Base-by-base conservation (phyloP, 805 yeast species). In the Candida stauntonica region DNA sequence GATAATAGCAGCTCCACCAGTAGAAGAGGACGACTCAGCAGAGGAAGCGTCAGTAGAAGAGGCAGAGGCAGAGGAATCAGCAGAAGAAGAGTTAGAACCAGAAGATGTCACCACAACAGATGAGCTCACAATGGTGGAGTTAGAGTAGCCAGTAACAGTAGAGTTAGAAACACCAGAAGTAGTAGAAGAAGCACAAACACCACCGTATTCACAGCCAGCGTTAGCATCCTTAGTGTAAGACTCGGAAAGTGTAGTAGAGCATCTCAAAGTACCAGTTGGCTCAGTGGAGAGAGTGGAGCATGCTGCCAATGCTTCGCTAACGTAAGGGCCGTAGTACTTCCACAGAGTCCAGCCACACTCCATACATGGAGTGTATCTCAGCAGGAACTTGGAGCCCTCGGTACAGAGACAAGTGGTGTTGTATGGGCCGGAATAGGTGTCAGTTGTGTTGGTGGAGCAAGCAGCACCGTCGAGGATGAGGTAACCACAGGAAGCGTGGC, bases 341-440 rank as follows among this genome's bases (percentile, higher is more conserved):
- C 68, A 64, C 44, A 64, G 45, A 37, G 66, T 61, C 66, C 69
- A 63, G 31, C 67, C 69, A 60, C 69, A 65, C 33, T 52, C 63
- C 47, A 65, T 54, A 53, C 70, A 65, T 6, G 46, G 44, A n/a
- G 48, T 46, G 43, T 63, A 61, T 31, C 53, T 47, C 8, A 38
- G 26, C 34, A 52, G 14, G 54, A 64, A 64, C 5, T 41, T 18
- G 21, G 62, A 35, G 26, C 33, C 63, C 0, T 40, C 31, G 12
- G 47, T 32, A 61, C 70, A 64, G 30, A 64, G 47, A 51, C 67
- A 61, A 13, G 46, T 38, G 21, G 43, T 19, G 46, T 58, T 59
- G 51, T 56, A 62, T 31, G 64, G 60, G 15, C 61, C 60, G 3
- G 48, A 36, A 35, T 46, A 50, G 17, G 38, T 31, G 33, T 52